These are phyloP conservation scores for Lepidium sativum DNA, from an alignment of 345 rosid genomes.

Conservation along the genomic window DNA sequence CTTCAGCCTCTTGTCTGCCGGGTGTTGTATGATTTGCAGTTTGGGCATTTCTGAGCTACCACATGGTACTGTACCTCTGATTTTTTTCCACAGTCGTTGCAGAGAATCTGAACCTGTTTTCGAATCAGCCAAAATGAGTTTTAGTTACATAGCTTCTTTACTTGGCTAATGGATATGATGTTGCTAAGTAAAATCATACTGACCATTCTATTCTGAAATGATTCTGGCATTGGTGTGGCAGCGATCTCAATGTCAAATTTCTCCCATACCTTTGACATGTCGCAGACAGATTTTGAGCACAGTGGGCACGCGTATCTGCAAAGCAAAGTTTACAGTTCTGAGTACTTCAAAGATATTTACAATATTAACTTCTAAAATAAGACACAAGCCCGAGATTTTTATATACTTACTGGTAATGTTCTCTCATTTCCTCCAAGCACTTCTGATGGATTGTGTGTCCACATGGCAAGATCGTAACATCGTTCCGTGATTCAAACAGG, in stretches of 20 bases:
- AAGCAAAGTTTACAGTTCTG: not conserved
- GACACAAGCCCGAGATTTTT: not conserved
- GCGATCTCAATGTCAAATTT: conserved; percentile 73
- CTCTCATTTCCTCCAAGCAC: conserved; percentile 80
- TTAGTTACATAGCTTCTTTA: not conserved
- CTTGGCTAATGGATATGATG: not conserved
- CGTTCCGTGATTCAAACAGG: conserved; percentile 62
- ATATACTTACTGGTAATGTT: conserved; percentile 61
- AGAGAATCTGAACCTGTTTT: conserved; percentile 70
- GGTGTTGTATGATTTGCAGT: conserved; percentile 84
- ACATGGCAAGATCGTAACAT: conserved; percentile 71
- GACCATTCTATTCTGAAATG: conserved; percentile 55
- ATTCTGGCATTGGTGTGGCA: conserved; percentile 76
- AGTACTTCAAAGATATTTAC: not conserved
- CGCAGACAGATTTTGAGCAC: conserved; percentile 85
- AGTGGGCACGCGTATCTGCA: conserved; percentile 80
- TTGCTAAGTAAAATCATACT: not conserved
- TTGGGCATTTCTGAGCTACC: conserved; percentile 66
- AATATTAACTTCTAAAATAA: not conserved
- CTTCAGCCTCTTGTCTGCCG: conserved; percentile 49
- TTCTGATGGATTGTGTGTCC: conserved; percentile 77
- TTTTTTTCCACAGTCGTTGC: conserved; percentile 69
- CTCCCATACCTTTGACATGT: conserved; percentile 94
- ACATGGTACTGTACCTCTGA: conserved; percentile 61
- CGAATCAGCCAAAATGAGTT: not conserved